Conservation (phyloP, 2,329 filamentous ascomycete species). For the Cryphonectria radicalis region DNA sequence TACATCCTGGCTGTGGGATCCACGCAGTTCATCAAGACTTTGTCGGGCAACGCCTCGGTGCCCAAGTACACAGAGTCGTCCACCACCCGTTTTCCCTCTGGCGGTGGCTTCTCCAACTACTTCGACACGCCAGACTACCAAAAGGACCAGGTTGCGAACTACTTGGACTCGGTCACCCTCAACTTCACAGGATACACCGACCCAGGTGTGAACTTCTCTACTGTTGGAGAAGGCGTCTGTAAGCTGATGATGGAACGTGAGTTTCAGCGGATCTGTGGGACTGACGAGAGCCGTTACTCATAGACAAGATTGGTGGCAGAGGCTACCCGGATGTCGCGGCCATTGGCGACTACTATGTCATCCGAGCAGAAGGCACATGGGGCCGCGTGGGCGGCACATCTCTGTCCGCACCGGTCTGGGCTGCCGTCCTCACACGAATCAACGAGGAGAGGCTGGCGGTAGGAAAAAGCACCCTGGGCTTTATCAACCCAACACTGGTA, state of each 20-base stretch:
- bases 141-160: constrained; percentile 32
- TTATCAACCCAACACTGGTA: constrained; percentile 38
- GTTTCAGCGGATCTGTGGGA: constrained; percentile 26
- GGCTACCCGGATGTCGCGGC: constrained; percentile 55
- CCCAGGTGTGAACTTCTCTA: constrained; percentile 42
- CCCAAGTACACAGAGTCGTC: constrained; percentile 33
- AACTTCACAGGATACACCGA: constrained; percentile 38
- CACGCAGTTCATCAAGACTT: constrained; percentile 31
- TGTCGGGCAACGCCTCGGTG: not conserved
- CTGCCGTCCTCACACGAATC: constrained; percentile 62
- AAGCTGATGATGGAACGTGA: constrained; percentile 28
- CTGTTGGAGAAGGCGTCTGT: constrained; percentile 41
- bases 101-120: constrained; percentile 42
- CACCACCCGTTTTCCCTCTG: constrained; percentile 36
- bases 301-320: constrained; percentile 51
- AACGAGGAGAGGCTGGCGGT: constrained; percentile 63
- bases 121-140: constrained; percentile 40
- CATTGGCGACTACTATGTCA: constrained; percentile 43
- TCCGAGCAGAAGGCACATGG: constrained; percentile 25
- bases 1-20: constrained; percentile 51
- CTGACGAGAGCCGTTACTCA: constrained; percentile 45
- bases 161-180: constrained; percentile 34
- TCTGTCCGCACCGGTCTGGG: constrained; percentile 61
- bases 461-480: constrained; percentile 47
- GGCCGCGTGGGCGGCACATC: constrained; percentile 50